Evolutionary conservation across 106 monocot genomes (phyloP).

Genomic region (Dioscorea zingiberensis): DNA sequence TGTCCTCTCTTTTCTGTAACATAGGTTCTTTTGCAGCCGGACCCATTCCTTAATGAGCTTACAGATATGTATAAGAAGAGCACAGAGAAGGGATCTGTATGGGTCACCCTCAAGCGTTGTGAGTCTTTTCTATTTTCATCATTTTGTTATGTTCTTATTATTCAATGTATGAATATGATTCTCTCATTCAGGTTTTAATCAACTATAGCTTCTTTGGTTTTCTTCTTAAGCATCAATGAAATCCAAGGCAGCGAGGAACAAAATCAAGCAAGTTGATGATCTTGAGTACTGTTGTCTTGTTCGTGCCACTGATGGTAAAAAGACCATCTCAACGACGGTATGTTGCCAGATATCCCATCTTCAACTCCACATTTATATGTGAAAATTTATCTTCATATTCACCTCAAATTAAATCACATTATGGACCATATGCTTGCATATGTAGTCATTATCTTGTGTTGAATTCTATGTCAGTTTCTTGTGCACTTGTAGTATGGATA

Average conservation of each 20-base stretch:
- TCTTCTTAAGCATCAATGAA: conserved; percentile 53
- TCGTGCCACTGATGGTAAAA: conserved; percentile 92
- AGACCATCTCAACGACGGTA: conserved; percentile 84
- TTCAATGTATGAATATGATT: too few relatives aligned
- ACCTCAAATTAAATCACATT: too few relatives aligned
- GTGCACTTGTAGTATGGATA: too few relatives aligned
- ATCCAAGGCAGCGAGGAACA: conserved; percentile 47
- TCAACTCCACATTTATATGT: neutral
- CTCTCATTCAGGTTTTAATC: too few relatives aligned
- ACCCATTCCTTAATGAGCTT: conserved; percentile 88
- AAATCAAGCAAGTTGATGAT: conserved; percentile 49
- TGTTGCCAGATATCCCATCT: neutral
- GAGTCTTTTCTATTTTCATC: conserved; percentile 6
- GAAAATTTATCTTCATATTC: too few relatives aligned
- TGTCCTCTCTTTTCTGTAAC: conserved; percentile 2
- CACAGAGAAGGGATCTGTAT: conserved; percentile 82
- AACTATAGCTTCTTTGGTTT: neutral
- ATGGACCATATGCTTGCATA: too few relatives aligned
- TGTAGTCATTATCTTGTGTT: too few relatives aligned
- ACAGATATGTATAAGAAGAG: conserved; percentile 74
- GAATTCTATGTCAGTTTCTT: too few relatives aligned
- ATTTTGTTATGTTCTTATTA: neutral
- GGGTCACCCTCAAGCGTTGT: conserved; percentile 95
- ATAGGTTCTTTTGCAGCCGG: conserved; percentile 73
- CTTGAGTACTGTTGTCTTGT: conserved; percentile 82